These are phyloP conservation scores for Kwoniella mangroviensis DNA, from an alignment of 768 basidiomycete genomes.

Conservation along the genomic window DNA sequence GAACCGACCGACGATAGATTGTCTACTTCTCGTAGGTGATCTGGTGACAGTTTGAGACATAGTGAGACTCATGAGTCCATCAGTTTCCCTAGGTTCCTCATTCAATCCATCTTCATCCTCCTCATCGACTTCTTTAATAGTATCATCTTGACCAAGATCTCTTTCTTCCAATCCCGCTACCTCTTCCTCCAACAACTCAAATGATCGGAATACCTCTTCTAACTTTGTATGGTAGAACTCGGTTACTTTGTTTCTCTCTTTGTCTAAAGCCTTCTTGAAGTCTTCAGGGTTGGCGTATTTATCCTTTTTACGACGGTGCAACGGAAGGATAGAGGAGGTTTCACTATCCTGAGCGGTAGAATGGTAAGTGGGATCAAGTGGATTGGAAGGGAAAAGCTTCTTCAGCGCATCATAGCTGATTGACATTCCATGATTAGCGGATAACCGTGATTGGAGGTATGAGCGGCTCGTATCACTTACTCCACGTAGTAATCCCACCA, in stretches of 20 bases:
- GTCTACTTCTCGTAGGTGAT: slow-evolving; percentile 1
- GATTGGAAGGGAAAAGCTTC: slow-evolving; percentile 57
- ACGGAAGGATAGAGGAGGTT: slow-evolving; percentile 51
- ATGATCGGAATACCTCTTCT: slow-evolving; percentile 64
- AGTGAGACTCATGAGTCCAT: slow-evolving; percentile 22
- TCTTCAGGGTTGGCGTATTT: slow-evolving; percentile 54
- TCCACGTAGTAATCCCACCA: slow-evolving; percentile 59
- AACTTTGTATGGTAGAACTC: slow-evolving; percentile 80
- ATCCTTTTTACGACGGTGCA: slow-evolving; percentile 24
- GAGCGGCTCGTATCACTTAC: slow-evolving; percentile 31
- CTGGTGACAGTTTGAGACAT: not conserved
- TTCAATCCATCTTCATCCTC: slow-evolving; percentile 38
- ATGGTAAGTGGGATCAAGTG: slow-evolving; percentile 54
- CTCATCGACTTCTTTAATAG: slow-evolving; percentile 55
- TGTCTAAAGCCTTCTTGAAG: slow-evolving; percentile 77
- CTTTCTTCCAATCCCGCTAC: slow-evolving; percentile 56
- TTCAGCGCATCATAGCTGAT: slow-evolving; percentile 58
- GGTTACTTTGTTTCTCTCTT: slow-evolving; percentile 78
- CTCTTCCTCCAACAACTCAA: slow-evolving; percentile 54
- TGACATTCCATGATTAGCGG: not conserved
- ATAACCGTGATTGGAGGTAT: not conserved
- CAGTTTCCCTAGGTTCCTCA: slow-evolving; percentile 24
- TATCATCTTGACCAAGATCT: slow-evolving; percentile 45
- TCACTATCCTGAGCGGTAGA: slow-evolving; percentile 50
- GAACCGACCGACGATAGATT: slow-evolving; percentile 25